Conservation (phyloP, 2,329 filamentous ascomycete genomes). For the Gaeumannomyces sp. region DNA sequence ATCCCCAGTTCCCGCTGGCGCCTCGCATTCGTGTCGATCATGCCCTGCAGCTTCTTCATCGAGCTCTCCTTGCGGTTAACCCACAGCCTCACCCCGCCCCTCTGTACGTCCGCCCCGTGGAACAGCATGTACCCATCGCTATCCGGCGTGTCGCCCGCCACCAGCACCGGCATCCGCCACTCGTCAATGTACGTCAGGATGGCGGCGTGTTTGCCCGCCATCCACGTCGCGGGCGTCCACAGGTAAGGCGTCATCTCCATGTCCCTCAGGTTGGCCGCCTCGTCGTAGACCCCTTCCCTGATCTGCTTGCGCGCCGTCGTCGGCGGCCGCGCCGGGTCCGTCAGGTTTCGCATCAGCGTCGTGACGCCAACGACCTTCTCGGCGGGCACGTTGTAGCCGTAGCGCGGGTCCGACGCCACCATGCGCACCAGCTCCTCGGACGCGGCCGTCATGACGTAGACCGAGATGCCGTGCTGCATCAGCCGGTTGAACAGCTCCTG, state of each 20-base stretch:
- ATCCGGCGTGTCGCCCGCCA: constrained; percentile 6
- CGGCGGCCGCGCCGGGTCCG: constrained; percentile 2
- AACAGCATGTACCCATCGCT: constrained; percentile 9
- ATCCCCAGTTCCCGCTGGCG: constrained; percentile 2
- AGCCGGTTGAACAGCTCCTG: constrained; percentile 7
- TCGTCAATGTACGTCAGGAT: constrained; percentile 6
- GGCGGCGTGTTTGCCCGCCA: constrained; percentile 5
- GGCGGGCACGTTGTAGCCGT: constrained; percentile 10
- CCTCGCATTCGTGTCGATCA: neutral
- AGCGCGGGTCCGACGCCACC: constrained; percentile 8
- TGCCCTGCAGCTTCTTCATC: constrained; percentile 6
- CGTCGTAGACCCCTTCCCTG: neutral
- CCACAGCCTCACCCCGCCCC: constrained; percentile 3
- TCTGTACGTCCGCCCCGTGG: neutral
- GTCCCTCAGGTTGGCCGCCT: constrained; percentile 1
- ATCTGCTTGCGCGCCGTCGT: constrained; percentile 6
- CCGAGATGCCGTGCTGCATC: constrained; percentile 4
- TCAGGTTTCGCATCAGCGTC: neutral
- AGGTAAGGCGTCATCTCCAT: constrained; percentile 8
- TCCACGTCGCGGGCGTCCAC: constrained; percentile 9
- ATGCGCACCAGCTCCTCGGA: constrained; percentile 9
- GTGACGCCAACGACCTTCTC: constrained; percentile 6
- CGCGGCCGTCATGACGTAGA: constrained; percentile 2
- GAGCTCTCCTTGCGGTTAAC: constrained; percentile 6
- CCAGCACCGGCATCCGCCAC: constrained; percentile 5